phyloP scores from a whole-genome alignment of 306 rosid genomes.

The Acacia melanoxylon region DNA sequence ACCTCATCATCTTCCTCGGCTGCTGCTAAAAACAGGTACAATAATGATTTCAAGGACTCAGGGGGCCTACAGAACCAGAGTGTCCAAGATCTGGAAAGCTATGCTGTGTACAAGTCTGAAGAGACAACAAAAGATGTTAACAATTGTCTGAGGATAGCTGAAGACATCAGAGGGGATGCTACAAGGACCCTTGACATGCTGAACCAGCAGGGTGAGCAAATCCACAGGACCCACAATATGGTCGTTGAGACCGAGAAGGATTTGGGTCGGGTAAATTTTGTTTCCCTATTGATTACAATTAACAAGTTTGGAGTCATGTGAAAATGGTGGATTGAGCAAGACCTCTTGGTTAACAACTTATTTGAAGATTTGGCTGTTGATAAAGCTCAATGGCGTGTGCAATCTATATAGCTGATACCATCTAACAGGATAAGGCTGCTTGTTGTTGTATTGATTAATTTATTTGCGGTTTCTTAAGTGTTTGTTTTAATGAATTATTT shows the following conservation, averaged over 20 bases:
- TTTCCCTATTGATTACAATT: background rate
- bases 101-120: slow-evolving; percentile 71
- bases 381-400: too few relatives aligned
- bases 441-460: too few relatives aligned
- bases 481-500: background rate
- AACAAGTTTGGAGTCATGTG: too few relatives aligned
- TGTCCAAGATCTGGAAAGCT: slow-evolving; percentile 74
- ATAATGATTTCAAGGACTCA: slow-evolving; percentile 49
- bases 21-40: slow-evolving; percentile 41
- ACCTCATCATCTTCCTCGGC: slow-evolving; percentile 33
- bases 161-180: slow-evolving; percentile 80
- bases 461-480: background rate
- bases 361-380: too few relatives aligned
- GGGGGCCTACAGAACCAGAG: slow-evolving; percentile 81
- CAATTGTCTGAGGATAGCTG: slow-evolving; percentile 79
- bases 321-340: too few relatives aligned
- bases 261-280: slow-evolving; percentile 57
- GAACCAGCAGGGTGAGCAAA: slow-evolving; percentile 95
- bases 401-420: too few relatives aligned
- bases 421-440: too few relatives aligned
- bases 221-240: slow-evolving; percentile 78
- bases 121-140: slow-evolving; percentile 80
- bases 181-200: slow-evolving; percentile 78
- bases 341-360: too few relatives aligned
- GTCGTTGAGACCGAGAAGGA: slow-evolving; percentile 83